These are phyloP conservation scores for Alnus rubra DNA, from an alignment of 306 rosid species.

Conservation along the genomic window DNA sequence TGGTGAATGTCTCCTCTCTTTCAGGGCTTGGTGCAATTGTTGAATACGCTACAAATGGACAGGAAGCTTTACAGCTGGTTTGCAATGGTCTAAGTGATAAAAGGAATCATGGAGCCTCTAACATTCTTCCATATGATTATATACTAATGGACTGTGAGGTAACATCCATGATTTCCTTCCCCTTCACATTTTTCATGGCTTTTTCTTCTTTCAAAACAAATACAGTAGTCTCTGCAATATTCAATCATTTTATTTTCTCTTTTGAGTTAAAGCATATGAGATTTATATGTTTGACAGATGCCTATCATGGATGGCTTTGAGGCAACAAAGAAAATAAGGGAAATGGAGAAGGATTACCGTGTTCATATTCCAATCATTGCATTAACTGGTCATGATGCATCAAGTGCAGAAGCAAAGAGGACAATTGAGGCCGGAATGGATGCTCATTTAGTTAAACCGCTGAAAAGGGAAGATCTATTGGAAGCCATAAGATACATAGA, in stretches of 20 bases:
- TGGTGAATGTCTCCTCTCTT: constrained; percentile 31
- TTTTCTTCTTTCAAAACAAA: too few relatives aligned
- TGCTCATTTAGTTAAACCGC: constrained; percentile 57
- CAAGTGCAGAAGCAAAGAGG: constrained; percentile 35
- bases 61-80: constrained; percentile 50
- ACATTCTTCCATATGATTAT: constrained; percentile 58
- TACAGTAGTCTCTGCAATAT: too few relatives aligned
- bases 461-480: constrained; percentile 38
- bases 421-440: constrained; percentile 62
- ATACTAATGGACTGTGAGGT: constrained; percentile 87
- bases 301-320: constrained; percentile 65
- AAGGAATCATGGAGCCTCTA: constrained; percentile 11
- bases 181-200: not conserved
- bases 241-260: not conserved
- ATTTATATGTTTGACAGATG: constrained; percentile 47
- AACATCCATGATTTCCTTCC: not conserved
- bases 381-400: constrained; percentile 55
- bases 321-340: constrained; percentile 59
- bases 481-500: constrained; percentile 46
- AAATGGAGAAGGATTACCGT: constrained; percentile 43
- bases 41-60: constrained; percentile 60
- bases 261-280: not conserved
- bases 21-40: constrained; percentile 61
- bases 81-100: constrained; percentile 31
- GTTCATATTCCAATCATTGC: constrained; percentile 70